These are phyloP conservation scores for Xylogone sp. DNA, from an alignment of 2,329 filamentous ascomycete genomes.

Conservation along the genomic window DNA sequence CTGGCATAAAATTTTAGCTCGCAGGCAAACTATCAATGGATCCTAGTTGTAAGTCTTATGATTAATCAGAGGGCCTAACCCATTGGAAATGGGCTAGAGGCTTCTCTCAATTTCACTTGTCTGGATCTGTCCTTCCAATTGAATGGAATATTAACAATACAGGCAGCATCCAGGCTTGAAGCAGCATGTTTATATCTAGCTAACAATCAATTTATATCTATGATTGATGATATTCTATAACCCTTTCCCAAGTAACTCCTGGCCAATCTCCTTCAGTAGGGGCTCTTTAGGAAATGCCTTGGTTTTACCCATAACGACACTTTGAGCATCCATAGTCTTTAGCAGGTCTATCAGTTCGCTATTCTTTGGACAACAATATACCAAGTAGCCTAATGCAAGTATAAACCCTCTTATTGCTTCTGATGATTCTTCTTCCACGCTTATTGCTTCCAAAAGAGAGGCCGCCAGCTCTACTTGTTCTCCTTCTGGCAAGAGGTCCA, in stretches of 20 bases:
- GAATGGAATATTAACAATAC: no score
- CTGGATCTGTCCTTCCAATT: no score
- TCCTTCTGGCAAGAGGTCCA: slow-evolving; percentile 58
- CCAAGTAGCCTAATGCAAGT: slow-evolving; percentile 70
- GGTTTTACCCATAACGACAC: slow-evolving; percentile 57
- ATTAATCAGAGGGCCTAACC: no score
- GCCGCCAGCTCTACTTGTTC: slow-evolving; percentile 81
- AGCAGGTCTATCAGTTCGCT: slow-evolving; percentile 80
- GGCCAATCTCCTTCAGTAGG: slow-evolving; percentile 48
- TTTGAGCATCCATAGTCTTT: slow-evolving; percentile 69
- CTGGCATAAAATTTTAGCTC: no score
- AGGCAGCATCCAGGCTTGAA: no score
- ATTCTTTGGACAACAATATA: slow-evolving; percentile 65
- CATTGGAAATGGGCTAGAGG: no score
- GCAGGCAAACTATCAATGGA: no score
- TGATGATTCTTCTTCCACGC: slow-evolving; percentile 52
- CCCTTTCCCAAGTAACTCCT: slow-evolving; percentile 36
- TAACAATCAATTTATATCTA: not conserved
- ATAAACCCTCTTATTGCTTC: slow-evolving; percentile 77
- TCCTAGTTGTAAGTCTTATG: no score
- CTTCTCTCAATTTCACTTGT: no score
- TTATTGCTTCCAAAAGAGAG: slow-evolving; percentile 70
- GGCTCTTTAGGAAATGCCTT: slow-evolving; percentile 52
- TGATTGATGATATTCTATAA: slow-evolving; percentile 13
- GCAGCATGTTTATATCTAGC: no score